Percentiles rank a stretch among this genome's conserved stretches.
phyloP scores from a whole-genome alignment of 75 land plant species.

The Selaginella tamariscina region DNA sequence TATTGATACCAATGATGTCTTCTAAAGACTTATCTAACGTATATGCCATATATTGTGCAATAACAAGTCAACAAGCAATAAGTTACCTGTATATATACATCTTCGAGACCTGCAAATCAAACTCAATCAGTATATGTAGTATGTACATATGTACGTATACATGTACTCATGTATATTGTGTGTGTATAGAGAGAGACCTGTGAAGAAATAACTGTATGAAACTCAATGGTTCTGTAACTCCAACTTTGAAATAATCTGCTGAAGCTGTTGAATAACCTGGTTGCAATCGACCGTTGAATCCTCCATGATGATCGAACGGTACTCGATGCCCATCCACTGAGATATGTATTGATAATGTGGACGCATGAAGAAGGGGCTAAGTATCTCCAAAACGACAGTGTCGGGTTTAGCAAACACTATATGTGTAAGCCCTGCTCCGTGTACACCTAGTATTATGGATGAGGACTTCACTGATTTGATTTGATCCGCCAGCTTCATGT shows the following conservation, averaged over 20 bases:
- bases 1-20: too few relatives aligned
- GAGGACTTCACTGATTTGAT: constrained; percentile 68
- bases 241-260: background rate
- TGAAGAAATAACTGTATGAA: too few relatives aligned
- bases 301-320: constrained; percentile 59
- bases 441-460: constrained; percentile 75
- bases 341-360: constrained; percentile 78
- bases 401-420: constrained; percentile 56
- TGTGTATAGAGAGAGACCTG: too few relatives aligned
- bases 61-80: too few relatives aligned
- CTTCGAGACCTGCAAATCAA: too few relatives aligned
- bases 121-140: too few relatives aligned
- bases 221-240: background rate
- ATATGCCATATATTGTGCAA: too few relatives aligned
- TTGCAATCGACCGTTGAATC: constrained; percentile 49
- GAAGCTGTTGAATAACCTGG: constrained; percentile 43
- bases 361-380: constrained; percentile 58
- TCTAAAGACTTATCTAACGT: too few relatives aligned
- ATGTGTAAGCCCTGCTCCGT: constrained; percentile 95
- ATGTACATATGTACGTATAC: too few relatives aligned
- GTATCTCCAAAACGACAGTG: constrained; percentile 64
- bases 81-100: too few relatives aligned
- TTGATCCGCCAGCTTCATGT: constrained; percentile 78
- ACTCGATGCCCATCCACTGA: constrained; percentile 72
- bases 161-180: too few relatives aligned